Percentiles rank a stretch among this genome's conserved stretches.
Conservation (phyloP, 495 filamentous ascomycete genomes). For the Penicillium cataractarum region DNA sequence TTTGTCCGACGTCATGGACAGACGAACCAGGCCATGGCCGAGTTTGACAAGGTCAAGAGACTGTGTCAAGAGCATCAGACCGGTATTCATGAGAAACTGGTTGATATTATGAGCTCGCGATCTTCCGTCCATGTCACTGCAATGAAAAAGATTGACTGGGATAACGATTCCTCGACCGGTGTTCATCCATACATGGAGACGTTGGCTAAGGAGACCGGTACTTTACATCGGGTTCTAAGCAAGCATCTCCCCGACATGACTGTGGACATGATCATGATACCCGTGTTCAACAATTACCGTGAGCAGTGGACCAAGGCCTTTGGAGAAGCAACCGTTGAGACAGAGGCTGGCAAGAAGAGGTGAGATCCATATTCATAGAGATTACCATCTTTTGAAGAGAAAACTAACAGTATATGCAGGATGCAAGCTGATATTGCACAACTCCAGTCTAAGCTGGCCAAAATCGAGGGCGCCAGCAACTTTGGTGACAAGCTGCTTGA, state of each 20-base stretch:
- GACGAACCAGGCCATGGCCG: slow-evolving; percentile 68
- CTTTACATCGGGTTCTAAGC: slow-evolving; percentile 82
- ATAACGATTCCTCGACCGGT: slow-evolving; percentile 44
- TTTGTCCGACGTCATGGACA: slow-evolving; percentile 80
- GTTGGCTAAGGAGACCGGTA: slow-evolving; percentile 83
- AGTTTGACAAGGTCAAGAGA: slow-evolving; percentile 92
- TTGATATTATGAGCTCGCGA: slow-evolving; percentile 91
- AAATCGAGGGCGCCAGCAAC: slow-evolving; percentile 79
- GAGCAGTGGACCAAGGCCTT: slow-evolving; percentile 81
- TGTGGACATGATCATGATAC: slow-evolving; percentile 83
- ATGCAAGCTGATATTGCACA: slow-evolving; percentile 79
- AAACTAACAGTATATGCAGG: slow-evolving; percentile 48
- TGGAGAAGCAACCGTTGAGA: slow-evolving; percentile 64
- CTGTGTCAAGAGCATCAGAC: slow-evolving; percentile 91
- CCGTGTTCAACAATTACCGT: slow-evolving; percentile 85
- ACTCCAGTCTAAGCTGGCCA: slow-evolving; percentile 73
- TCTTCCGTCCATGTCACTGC: slow-evolving; percentile 70
- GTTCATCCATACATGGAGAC: slow-evolving; percentile 87
- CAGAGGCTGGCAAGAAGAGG: slow-evolving; percentile 71
- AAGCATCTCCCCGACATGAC: slow-evolving; percentile 82
- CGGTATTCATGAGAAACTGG: slow-evolving; percentile 91
- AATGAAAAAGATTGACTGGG: slow-evolving; percentile 80
- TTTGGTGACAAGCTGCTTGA: slow-evolving; percentile 68
- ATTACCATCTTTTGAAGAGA: not conserved
- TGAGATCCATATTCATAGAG: slow-evolving; percentile 44